Base-by-base conservation (phyloP, 1,284 basidiomycete species). In the Schizophyllum amplum region DNA sequence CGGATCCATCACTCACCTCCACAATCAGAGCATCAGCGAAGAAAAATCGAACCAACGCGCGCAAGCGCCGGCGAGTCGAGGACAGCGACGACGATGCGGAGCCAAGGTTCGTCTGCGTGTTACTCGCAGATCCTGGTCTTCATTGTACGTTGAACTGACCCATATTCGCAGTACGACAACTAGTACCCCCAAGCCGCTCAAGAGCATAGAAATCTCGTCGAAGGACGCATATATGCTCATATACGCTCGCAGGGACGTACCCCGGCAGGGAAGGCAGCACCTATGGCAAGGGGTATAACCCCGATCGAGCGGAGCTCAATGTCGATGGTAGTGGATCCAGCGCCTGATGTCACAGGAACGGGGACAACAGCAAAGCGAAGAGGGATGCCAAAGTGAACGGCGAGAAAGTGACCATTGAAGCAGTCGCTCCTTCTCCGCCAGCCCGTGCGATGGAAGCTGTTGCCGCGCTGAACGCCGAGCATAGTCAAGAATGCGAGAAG, bases 181-280 rank as follows among this genome's bases (percentile, higher is more conserved):
- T n/a, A n/a, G n/a, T n/a, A n/a, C n/a, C n/a, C n/a, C n/a, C n/a
- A n/a, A n/a, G n/a, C n/a, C 42, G 48, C 48, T 50, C 4, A 22
- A 24, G 20, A 50, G 15, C 52, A 66, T 70, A 61, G 54, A 65
- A 23, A 74, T 84, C 58, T 75, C 79, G 0, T 94, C 92, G 0
- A 87, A 82, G 68, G 91, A 94, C 63, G 92, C 91, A 23, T 96
- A 97, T 71, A 94, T 96, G 92, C 79, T 96, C 46, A 86, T 97
- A 54, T 97, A 96, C 70, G 80, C 82, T 47, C 80, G 81, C 7
- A 75, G 69, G 62, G 65, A 69, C 51, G 51, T 53, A 15, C 60
- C 57, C n/a, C n/a, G n/a, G n/a, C n/a, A n/a, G n/a, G n/a, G n/a
- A n/a, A n/a, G 21, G 17, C 56, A 17, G 22, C 33, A 46, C 48